phyloP scores from a whole-genome alignment of 2,329 filamentous ascomycete genomes.

The Dothiorella sarmentorum region DNA sequence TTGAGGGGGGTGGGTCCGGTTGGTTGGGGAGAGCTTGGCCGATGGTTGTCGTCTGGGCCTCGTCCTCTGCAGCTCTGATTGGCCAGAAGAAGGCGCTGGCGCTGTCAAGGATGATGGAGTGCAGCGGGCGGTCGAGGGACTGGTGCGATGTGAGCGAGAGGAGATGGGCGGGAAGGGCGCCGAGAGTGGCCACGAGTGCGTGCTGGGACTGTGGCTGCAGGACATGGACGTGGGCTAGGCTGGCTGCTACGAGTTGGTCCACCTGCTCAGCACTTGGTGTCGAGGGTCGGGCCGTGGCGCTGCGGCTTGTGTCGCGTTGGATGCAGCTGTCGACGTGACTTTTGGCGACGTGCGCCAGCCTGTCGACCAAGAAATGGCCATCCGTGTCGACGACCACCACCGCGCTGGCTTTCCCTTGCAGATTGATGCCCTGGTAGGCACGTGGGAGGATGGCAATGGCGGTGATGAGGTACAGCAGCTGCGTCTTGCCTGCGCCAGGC shows the following conservation, averaged over 20 bases:
- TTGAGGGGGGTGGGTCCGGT: background rate
- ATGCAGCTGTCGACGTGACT: constrained; percentile 22
- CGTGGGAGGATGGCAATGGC: constrained; percentile 51
- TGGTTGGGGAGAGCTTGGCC: background rate
- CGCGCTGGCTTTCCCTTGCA: constrained; percentile 47
- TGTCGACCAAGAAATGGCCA: constrained; percentile 49
- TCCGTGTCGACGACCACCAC: constrained; percentile 57
- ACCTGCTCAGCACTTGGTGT: constrained; percentile 16
- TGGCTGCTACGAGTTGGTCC: constrained; percentile 32
- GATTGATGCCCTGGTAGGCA: constrained; percentile 25
- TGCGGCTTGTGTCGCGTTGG: background rate
- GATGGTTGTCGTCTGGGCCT: background rate
- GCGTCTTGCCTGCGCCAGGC: constrained; percentile 55
- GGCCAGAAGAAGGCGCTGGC: constrained; percentile 56
- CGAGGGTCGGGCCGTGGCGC: background rate
- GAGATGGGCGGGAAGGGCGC: constrained; percentile 49
- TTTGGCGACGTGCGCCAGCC: constrained; percentile 43
- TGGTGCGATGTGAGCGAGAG: constrained; percentile 42
- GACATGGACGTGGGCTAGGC: constrained; percentile 56
- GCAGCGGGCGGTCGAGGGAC: constrained; percentile 47
- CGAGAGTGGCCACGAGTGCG: constrained; percentile 50
- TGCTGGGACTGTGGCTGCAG: constrained; percentile 53
- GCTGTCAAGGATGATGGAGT: constrained; percentile 54
- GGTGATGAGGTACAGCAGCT: constrained; percentile 56
- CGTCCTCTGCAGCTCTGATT: constrained; percentile 38